These are phyloP conservation scores for Seiridium cupressi DNA, from an alignment of 2,329 filamentous ascomycete genomes.

Conservation along the genomic window DNA sequence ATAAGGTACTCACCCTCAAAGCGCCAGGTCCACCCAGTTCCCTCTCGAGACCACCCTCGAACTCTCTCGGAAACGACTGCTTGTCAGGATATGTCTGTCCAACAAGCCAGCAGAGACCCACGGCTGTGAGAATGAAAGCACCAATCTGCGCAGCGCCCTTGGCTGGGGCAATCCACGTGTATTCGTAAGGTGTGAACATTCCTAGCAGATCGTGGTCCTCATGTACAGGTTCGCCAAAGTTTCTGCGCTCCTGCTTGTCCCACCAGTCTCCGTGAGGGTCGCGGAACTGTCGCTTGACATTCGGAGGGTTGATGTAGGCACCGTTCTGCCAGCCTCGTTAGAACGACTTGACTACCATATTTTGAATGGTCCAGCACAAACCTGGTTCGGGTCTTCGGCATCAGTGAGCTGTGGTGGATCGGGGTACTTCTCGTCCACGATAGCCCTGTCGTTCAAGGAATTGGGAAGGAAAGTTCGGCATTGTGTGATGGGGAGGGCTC, in stretches of 20 bases:
- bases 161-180: constrained; percentile 74
- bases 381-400: constrained; percentile 65
- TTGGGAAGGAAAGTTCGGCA: constrained; percentile 57
- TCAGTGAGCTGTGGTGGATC: constrained; percentile 49
- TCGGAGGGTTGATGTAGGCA: constrained; percentile 76
- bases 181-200: constrained; percentile 85
- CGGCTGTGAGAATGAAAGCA: constrained; percentile 61
- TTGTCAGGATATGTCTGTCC: constrained; percentile 71
- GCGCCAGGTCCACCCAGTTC: constrained; percentile 73
- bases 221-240: constrained; percentile 94
- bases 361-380: constrained; percentile 26
- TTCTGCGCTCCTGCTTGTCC: constrained; percentile 95
- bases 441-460: constrained; percentile 42
- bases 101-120: constrained; percentile 66
- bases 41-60: constrained; percentile 68
- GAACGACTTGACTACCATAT: no score
- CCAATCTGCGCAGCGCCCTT: constrained; percentile 70
- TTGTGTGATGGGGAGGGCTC: constrained; percentile 49
- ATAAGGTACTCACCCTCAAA: constrained; percentile 54
- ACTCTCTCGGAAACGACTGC: constrained; percentile 67
- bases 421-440: constrained; percentile 52
- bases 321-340: constrained; percentile 62
- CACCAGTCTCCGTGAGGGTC: constrained; percentile 94
- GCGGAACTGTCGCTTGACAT: constrained; percentile 84
- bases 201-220: constrained; percentile 94